Evolutionary conservation across 805 yeast species (phyloP).

Genomic region (Candida ponderosae): DNA sequence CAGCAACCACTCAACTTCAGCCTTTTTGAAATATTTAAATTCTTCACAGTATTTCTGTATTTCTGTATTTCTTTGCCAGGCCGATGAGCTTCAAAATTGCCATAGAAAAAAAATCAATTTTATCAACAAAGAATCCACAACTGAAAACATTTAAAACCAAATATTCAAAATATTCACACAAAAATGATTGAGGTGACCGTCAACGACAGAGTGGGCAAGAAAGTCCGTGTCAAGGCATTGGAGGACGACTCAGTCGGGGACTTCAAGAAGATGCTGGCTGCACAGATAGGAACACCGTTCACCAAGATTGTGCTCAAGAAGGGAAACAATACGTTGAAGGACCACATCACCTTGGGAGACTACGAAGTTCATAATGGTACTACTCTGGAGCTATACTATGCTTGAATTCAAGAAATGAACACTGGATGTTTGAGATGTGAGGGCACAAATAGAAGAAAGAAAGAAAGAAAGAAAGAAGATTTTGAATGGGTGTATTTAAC

Average conservation of each 20-base stretch:
- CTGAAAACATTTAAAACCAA: no score
- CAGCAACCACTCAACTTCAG: no score
- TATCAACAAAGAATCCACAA: no score
- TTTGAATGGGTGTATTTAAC: no score
- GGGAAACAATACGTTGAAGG: conserved; percentile 78
- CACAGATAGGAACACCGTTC: conserved; percentile 74
- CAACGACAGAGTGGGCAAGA: conserved; percentile 79
- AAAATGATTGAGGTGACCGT: conserved; percentile 66
- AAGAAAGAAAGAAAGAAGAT: no score
- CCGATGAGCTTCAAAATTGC: no score
- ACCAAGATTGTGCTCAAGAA: conserved; percentile 65
- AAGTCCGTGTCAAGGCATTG: conserved; percentile 76
- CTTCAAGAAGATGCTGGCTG: conserved; percentile 72
- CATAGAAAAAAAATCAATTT: no score
- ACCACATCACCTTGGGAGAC: conserved; percentile 88
- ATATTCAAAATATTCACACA: background rate
- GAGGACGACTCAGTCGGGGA: conserved; percentile 84
- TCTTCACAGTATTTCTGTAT: no score
- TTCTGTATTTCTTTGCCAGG: no score
- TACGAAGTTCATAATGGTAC: conserved; percentile 90
- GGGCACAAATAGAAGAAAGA: background rate
- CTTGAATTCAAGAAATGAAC: conserved; percentile 22
- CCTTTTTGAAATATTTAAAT: no score
- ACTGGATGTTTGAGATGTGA: background rate
- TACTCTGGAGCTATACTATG: conserved; percentile 76